Evolutionary conservation across 2,329 filamentous ascomycete species (phyloP).

Genomic region (Raffaelea arxii): DNA sequence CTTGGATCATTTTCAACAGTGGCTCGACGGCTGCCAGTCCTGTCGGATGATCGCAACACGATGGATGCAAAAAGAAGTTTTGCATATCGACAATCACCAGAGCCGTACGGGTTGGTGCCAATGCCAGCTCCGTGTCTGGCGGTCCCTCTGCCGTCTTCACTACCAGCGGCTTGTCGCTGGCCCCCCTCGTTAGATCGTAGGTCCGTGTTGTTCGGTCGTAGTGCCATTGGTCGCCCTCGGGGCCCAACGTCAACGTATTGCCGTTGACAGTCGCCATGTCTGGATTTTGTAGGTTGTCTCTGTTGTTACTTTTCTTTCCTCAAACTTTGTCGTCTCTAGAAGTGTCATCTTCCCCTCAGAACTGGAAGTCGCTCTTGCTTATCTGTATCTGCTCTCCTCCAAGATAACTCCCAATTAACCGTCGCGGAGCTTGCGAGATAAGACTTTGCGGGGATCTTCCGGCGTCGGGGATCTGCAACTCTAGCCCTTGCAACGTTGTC

Average conservation of each 20-base stretch:
- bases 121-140: conserved; percentile 44
- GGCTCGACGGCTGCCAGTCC: conserved; percentile 31
- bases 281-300: background rate
- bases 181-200: conserved; percentile 21
- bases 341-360: background rate
- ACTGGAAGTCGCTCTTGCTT: too few relatives aligned
- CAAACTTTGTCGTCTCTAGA: background rate
- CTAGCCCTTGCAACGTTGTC: too few relatives aligned
- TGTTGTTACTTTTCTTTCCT: background rate
- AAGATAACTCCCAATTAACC: too few relatives aligned
- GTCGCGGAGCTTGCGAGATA: too few relatives aligned
- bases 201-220: conserved; percentile 17
- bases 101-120: conserved; percentile 32
- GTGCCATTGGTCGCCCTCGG: conserved; percentile 20
- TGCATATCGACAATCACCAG: conserved; percentile 36
- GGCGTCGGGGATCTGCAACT: too few relatives aligned
- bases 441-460: too few relatives aligned
- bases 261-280: conserved; percentile 6
- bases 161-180: conserved; percentile 19
- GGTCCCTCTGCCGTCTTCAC: conserved; percentile 28
- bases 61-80: conserved; percentile 40
- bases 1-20: conserved; percentile 28
- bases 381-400: too few relatives aligned
- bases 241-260: conserved; percentile 18
- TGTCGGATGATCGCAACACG: conserved; percentile 28